Evolutionary conservation across 352 stramenopile genomes (phyloP).

Genomic region (Phytophthora fragariaefolia): DNA sequence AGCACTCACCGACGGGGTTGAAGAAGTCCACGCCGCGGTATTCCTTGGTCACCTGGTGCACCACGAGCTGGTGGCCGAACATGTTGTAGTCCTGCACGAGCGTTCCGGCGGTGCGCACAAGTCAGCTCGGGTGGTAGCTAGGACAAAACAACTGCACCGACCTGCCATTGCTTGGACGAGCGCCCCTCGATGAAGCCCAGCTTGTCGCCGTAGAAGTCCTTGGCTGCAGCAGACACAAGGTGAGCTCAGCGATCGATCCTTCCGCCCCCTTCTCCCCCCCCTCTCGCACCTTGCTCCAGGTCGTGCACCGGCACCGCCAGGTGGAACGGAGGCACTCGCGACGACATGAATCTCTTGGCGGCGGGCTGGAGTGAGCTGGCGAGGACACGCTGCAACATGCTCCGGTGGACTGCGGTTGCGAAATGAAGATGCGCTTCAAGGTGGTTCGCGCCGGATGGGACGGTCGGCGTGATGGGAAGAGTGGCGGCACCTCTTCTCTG

Average conservation of each 20-base stretch:
- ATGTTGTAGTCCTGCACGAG: conserved; percentile 91
- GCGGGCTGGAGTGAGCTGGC: conserved; percentile 17
- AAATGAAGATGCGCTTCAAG: conserved; percentile 17
- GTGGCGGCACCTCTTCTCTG: neutral
- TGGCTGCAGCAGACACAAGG: conserved; percentile 53
- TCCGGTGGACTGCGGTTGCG: conserved; percentile 10
- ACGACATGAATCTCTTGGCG: conserved; percentile 37
- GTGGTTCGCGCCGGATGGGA: conserved; percentile 17
- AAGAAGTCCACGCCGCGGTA: conserved; percentile 95
- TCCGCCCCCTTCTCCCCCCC: neutral
- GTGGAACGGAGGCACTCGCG: conserved; percentile 81
- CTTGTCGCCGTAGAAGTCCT: conserved; percentile 93
- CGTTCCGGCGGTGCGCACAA: conserved; percentile 27
- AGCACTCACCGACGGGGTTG: conserved; percentile 92
- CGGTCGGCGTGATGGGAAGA: conserved; percentile 27
- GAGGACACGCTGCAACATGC: conserved; percentile 38
- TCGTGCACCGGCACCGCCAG: conserved; percentile 96
- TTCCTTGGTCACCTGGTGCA: conserved; percentile 92
- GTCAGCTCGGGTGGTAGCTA: conserved; percentile 10
- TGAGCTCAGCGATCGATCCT: neutral
- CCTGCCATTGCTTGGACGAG: conserved; percentile 94
- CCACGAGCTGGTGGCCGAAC: conserved; percentile 87
- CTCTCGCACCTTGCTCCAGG: conserved; percentile 68
- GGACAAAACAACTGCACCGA: conserved; percentile 19
- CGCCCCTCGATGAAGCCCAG: conserved; percentile 93